These are phyloP conservation scores for Podosphaera xanthii DNA, from an alignment of 2,329 filamentous ascomycete genomes.

Conservation along the genomic window DNA sequence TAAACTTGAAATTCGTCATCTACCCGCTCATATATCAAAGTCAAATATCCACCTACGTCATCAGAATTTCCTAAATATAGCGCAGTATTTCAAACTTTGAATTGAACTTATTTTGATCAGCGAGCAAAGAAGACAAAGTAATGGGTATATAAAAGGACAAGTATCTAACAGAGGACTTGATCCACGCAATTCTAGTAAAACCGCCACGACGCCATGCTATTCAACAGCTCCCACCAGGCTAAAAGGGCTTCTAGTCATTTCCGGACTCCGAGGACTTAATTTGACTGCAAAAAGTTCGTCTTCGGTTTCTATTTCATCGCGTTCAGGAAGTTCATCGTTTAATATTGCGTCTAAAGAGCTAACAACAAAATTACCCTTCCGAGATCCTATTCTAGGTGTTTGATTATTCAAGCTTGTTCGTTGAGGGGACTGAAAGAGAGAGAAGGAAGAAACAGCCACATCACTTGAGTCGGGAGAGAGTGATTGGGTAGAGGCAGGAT, in stretches of 20 bases:
- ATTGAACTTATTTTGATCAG: no score
- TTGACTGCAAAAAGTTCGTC: conserved; percentile 76
- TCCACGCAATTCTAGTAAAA: no score
- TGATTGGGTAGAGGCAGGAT: conserved; percentile 12
- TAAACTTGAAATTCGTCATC: no score
- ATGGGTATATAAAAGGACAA: no score
- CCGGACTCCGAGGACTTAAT: conserved; percentile 66
- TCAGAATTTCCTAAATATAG: no score
- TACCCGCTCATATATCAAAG: no score
- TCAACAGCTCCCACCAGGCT: conserved; percentile 15
- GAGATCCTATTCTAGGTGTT: conserved; percentile 5
- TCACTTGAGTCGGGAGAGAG: conserved; percentile 40
- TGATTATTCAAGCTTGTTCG: not conserved
- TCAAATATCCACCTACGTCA: no score
- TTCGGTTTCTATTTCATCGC: conserved; percentile 29
- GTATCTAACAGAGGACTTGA: no score
- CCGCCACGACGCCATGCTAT: not conserved
- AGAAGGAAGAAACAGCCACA: conserved; percentile 38
- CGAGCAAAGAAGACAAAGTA: no score
- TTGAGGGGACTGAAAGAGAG: conserved; percentile 23
- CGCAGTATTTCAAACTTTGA: no score
- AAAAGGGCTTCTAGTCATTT: conserved; percentile 70
- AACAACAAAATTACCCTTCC: conserved; percentile 8
- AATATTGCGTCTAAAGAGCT: conserved; percentile 18
- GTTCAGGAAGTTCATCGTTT: conserved; percentile 15